Percentiles rank a stretch among this genome's conserved stretches.
Evolutionary conservation across 768 basidiomycete species (phyloP).

Genomic region (Russula vinacea): DNA sequence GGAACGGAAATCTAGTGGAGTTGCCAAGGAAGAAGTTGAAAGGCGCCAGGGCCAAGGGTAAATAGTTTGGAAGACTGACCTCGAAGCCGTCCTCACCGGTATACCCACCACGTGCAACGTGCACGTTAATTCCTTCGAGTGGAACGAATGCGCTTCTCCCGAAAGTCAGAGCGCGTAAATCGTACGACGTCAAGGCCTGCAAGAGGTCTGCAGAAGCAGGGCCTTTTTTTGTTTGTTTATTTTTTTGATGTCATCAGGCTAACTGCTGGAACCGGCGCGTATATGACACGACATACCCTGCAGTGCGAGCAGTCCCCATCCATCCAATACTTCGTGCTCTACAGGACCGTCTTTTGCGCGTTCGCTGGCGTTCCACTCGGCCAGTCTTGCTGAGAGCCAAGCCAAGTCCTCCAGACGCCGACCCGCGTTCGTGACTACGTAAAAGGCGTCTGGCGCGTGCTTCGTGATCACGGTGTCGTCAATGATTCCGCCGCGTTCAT

Average conservation of each 20-base stretch:
- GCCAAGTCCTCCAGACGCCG: slow-evolving; percentile 75
- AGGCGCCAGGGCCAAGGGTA: not conserved
- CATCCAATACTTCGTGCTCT: slow-evolving; percentile 74
- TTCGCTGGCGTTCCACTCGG: slow-evolving; percentile 72
- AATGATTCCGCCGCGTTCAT: slow-evolving; percentile 88
- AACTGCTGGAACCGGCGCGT: not conserved
- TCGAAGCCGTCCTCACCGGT: slow-evolving; percentile 99
- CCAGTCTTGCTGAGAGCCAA: slow-evolving; percentile 67
- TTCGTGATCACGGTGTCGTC: slow-evolving; percentile 94
- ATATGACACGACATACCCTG: slow-evolving; percentile 58
- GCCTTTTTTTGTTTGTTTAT: slow-evolving; percentile 42
- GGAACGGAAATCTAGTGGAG: slow-evolving; percentile 77
- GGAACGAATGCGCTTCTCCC: slow-evolving; percentile 80
- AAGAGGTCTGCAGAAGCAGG: slow-evolving; percentile 79
- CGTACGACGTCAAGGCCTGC: slow-evolving; percentile 70
- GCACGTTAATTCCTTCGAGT: slow-evolving; percentile 73
- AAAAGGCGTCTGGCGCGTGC: slow-evolving; percentile 74
- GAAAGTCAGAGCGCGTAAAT: slow-evolving; percentile 74
- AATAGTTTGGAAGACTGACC: slow-evolving; percentile 42
- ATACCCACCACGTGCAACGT: slow-evolving; percentile 93
- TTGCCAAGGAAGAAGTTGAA: not conserved
- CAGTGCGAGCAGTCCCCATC: slow-evolving; percentile 85
- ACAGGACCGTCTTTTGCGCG: slow-evolving; percentile 56
- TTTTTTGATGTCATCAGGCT: not conserved
- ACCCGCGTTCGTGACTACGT: slow-evolving; percentile 96